These are phyloP conservation scores for Chaetoceros tenuissimus DNA, from an alignment of 108 stramenopile genomes.

Conservation along the genomic window DNA sequence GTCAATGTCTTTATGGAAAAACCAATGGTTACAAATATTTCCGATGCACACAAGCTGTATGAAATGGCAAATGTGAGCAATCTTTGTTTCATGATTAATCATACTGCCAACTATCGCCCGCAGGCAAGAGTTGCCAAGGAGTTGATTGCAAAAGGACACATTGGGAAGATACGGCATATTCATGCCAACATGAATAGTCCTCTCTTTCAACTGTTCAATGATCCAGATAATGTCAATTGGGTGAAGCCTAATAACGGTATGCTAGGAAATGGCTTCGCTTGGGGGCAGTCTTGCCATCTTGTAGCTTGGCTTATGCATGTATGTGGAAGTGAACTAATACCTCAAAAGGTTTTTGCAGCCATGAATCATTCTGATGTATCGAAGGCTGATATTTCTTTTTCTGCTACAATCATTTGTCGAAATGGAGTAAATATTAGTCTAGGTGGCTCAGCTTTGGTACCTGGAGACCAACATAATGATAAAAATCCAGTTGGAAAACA, in stretches of 20 bases:
- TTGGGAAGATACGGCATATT: slow-evolving; percentile 37
- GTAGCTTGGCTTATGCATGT: slow-evolving; percentile 61
- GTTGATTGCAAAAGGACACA: slow-evolving; percentile 22
- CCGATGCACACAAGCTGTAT: slow-evolving; percentile 34
- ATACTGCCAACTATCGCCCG: slow-evolving; percentile 55
- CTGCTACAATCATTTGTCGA: slow-evolving; percentile 46
- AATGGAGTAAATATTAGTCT: slow-evolving; percentile 39
- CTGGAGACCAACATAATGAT: slow-evolving; percentile 50
- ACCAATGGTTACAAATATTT: slow-evolving; percentile 60
- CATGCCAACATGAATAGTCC: slow-evolving; percentile 45
- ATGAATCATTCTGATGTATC: slow-evolving; percentile 43
- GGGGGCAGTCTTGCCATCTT: slow-evolving; percentile 61
- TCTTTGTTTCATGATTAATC: slow-evolving; percentile 51
- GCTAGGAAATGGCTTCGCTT: slow-evolving; percentile 71
- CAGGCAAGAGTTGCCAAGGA: slow-evolving; percentile 42
- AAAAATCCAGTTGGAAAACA: slow-evolving; percentile 54
- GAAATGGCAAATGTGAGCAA: slow-evolving; percentile 4
- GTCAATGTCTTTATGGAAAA: slow-evolving; percentile 68
- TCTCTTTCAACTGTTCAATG: slow-evolving; percentile 45
- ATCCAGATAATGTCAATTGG: slow-evolving; percentile 30
- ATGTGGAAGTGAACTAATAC: slow-evolving; percentile 22
- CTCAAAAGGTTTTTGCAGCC: slow-evolving; percentile 32
- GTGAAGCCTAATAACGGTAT: slow-evolving; percentile 34
- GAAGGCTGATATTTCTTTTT: slow-evolving; percentile 57
- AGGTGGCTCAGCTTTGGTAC: slow-evolving; percentile 50